These are phyloP conservation scores for Stropharia rugosoannulata DNA, from an alignment of 768 basidiomycete genomes.

Conservation along the genomic window DNA sequence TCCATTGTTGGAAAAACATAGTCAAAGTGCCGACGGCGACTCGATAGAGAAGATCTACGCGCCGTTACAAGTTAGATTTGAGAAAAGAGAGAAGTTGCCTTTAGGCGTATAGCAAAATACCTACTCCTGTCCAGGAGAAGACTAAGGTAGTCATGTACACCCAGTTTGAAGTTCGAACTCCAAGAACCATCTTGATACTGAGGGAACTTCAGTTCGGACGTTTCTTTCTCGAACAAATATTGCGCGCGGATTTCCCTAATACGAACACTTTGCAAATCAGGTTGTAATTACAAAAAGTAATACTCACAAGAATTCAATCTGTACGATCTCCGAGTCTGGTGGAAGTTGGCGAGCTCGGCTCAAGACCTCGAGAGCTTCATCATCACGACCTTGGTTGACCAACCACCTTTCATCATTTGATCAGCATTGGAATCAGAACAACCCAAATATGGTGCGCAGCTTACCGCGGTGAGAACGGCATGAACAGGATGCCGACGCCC, in stretches of 20 bases:
- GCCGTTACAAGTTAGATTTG: neutral
- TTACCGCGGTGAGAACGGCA: slow-evolving; percentile 78
- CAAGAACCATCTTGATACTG: slow-evolving; percentile 62
- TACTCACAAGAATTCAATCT: slow-evolving; percentile 70
- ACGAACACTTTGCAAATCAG: neutral
- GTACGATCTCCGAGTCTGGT: slow-evolving; percentile 61
- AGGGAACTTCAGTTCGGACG: slow-evolving; percentile 53
- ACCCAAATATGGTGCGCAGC: slow-evolving; percentile 3
- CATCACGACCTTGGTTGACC: slow-evolving; percentile 74
- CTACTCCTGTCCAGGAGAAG: slow-evolving; percentile 51
- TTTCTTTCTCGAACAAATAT: slow-evolving; percentile 72
- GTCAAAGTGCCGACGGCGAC: slow-evolving; percentile 60
- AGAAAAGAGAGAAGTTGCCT: neutral
- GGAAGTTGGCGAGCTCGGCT: slow-evolving; percentile 57
- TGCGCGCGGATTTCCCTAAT: slow-evolving; percentile 72
- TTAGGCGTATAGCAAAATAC: slow-evolving; percentile 2
- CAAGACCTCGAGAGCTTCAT: slow-evolving; percentile 67
- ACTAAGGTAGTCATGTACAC: slow-evolving; percentile 58
- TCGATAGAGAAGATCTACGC: slow-evolving; percentile 56
- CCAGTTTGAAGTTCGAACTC: slow-evolving; percentile 59
- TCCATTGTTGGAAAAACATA: slow-evolving; percentile 88
- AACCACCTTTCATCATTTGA: slow-evolving; percentile 52
- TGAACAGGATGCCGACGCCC: slow-evolving; percentile 67
- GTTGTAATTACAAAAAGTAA: neutral
- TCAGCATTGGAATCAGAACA: neutral